Evolutionary conservation across 1,284 basidiomycete species (phyloP).

Genomic region (Pterulicium gracile): DNA sequence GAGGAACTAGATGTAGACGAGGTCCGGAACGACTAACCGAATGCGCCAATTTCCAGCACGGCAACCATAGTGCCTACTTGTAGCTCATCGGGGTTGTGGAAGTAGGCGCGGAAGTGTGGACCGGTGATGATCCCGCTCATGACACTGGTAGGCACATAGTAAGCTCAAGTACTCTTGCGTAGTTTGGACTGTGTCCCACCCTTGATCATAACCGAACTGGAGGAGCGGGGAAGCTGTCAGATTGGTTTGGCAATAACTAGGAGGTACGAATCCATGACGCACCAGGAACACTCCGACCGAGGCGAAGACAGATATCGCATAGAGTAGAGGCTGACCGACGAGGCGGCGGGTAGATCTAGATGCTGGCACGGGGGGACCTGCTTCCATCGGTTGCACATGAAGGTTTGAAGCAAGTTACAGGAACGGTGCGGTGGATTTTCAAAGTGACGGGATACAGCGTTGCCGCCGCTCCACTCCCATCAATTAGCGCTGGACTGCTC

Average conservation of each 20-base stretch:
- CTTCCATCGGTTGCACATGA: too few relatives aligned
- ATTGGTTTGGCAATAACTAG: constrained; percentile 5
- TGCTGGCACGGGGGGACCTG: constrained; percentile 16
- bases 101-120: constrained; percentile 78
- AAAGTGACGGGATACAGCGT: too few relatives aligned
- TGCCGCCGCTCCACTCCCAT: too few relatives aligned
- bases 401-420: too few relatives aligned
- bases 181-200: constrained; percentile 33
- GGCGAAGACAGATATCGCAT: constrained; percentile 76
- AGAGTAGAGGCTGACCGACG: constrained; percentile 75
- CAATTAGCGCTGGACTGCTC: too few relatives aligned
- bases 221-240: constrained; percentile 13
- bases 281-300: constrained; percentile 86
- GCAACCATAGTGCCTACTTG: constrained; percentile 85
- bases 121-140: constrained; percentile 94
- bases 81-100: constrained; percentile 65
- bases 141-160: constrained; percentile 38
- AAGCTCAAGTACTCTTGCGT: constrained; percentile 19
- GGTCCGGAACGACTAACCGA: constrained; percentile 61
- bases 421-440: too few relatives aligned
- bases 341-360: constrained; percentile 39
- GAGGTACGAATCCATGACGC: constrained; percentile 18
- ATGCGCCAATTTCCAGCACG: constrained; percentile 85
- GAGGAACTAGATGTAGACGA: not conserved
- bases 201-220: constrained; percentile 90